A percentile compares a stretch with the other conserved stretches of the same genome.
Evolutionary conservation across 257 asterid genomes (phyloP).

Genomic region (Penstemon newberryi): DNA sequence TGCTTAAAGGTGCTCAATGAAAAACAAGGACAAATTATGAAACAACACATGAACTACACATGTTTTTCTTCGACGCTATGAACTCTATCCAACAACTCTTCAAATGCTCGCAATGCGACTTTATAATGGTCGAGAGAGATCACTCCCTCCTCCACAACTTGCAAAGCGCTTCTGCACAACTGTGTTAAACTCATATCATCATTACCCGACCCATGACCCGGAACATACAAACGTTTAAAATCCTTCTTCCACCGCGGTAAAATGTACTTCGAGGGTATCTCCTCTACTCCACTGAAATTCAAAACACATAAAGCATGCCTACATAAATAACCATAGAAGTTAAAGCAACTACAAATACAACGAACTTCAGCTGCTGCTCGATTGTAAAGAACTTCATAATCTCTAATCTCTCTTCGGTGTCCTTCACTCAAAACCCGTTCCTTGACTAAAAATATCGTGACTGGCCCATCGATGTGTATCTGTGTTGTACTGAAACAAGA

Average conservation of each 20-base stretch:
- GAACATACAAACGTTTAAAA: constrained; percentile 49
- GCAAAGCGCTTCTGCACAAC: constrained; percentile 66
- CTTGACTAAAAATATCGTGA: constrained; percentile 62
- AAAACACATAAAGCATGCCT: constrained; percentile 76
- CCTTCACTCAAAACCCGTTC: constrained; percentile 64
- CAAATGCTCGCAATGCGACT: constrained; percentile 56
- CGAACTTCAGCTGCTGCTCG: constrained; percentile 58
- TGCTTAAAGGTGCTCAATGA: background rate
- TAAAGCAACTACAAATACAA: constrained; percentile 83
- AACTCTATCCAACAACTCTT: constrained; percentile 66
- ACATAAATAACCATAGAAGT: constrained; percentile 76
- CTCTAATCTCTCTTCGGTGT: constrained; percentile 60
- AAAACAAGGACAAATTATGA: background rate
- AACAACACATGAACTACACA: constrained; percentile 19
- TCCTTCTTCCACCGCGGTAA: constrained; percentile 74
- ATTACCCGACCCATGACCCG: constrained; percentile 30
- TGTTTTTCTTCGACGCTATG: constrained; percentile 42
- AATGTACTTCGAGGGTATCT: constrained; percentile 66
- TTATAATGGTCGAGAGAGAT: constrained; percentile 69
- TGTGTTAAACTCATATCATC: constrained; percentile 43
- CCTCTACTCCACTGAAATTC: constrained; percentile 77
- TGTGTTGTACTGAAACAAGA: constrained; percentile 79
- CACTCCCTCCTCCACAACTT: constrained; percentile 81
- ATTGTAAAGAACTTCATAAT: constrained; percentile 68
- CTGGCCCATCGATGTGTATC: constrained; percentile 60